Evolutionary conservation across 2,329 filamentous ascomycete species (phyloP).

Genomic region (Ceratocystis cacaofunesta): DNA sequence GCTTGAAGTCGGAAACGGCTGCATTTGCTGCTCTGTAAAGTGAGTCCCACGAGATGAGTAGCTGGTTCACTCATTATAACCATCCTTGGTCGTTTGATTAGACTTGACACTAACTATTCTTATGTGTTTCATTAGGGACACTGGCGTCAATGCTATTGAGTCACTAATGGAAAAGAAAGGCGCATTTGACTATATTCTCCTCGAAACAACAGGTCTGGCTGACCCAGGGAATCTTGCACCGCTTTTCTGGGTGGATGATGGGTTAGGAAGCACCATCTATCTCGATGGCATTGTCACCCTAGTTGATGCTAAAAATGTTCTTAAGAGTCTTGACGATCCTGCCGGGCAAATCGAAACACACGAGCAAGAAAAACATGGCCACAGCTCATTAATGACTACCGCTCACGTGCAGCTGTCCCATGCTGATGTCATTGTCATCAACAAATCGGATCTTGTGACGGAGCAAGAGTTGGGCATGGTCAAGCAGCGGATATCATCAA

Average conservation of each 20-base stretch:
- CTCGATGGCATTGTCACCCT: constrained; percentile 93
- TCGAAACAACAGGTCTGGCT: constrained; percentile 89
- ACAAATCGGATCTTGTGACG: constrained; percentile 78
- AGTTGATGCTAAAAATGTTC: constrained; percentile 86
- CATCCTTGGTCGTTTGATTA: neutral
- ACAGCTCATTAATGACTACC: constrained; percentile 65
- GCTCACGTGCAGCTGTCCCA: constrained; percentile 95
- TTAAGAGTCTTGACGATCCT: constrained; percentile 65
- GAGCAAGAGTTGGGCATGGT: constrained; percentile 54
- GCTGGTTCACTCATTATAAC: neutral
- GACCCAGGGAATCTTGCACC: constrained; percentile 93
- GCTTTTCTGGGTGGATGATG: constrained; percentile 95
- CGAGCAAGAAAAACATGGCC: constrained; percentile 39
- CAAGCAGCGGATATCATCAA: constrained; percentile 56
- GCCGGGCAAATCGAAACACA: constrained; percentile 38
- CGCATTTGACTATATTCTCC: constrained; percentile 90
- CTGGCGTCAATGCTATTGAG: constrained; percentile 87
- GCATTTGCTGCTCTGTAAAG: constrained; percentile 96
- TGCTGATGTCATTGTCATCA: constrained; percentile 86
- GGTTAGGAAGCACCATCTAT: constrained; percentile 86
- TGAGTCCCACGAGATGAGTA: constrained; percentile 26
- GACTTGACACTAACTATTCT: neutral
- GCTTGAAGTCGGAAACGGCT: constrained; percentile 91
- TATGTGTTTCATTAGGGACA: constrained; percentile 43
- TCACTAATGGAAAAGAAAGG: constrained; percentile 88